Conservation (phyloP, 495 filamentous ascomycete species). For the Saxophila tyrrhenica region DNA sequence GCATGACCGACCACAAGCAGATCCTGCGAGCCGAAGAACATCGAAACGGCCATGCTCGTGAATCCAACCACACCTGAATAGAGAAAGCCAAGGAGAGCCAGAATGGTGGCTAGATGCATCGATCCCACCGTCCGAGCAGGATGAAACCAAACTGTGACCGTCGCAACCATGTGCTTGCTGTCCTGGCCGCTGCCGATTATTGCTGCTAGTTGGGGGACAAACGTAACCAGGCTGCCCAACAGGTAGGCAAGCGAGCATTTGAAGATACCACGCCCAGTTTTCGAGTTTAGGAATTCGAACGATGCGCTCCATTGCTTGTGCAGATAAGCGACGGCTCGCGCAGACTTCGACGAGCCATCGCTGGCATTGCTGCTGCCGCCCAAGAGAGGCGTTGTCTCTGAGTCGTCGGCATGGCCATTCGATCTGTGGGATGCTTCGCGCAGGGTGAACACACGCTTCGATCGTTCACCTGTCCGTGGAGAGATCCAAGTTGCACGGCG, state of each 20-base stretch:
- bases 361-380: background rate
- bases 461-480: constrained; percentile 14
- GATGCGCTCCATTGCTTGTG: background rate
- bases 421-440: constrained; percentile 13
- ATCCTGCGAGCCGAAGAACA: constrained; percentile 57
- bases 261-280: constrained; percentile 60
- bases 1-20: constrained; percentile 63
- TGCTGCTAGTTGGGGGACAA: constrained; percentile 58
- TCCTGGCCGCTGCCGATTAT: constrained; percentile 68
- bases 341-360: background rate
- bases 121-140: constrained; percentile 82
- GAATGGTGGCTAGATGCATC: constrained; percentile 82
- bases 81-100: constrained; percentile 66
- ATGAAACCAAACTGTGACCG: constrained; percentile 91
- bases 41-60: constrained; percentile 75
- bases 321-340: background rate
- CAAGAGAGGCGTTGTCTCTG: constrained; percentile 6
- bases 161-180: constrained; percentile 92
- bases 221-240: constrained; percentile 78
- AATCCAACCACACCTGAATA: constrained; percentile 76
- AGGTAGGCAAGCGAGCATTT: constrained; percentile 93
- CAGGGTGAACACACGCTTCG: constrained; percentile 15
- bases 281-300: constrained; percentile 37
- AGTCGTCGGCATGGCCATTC: background rate
- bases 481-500: constrained; percentile 16